Percentiles rank a stretch among this genome's conserved stretches.
Conservation (phyloP, 768 basidiomycete genomes). For the Candolleomyces eurysporus region DNA sequence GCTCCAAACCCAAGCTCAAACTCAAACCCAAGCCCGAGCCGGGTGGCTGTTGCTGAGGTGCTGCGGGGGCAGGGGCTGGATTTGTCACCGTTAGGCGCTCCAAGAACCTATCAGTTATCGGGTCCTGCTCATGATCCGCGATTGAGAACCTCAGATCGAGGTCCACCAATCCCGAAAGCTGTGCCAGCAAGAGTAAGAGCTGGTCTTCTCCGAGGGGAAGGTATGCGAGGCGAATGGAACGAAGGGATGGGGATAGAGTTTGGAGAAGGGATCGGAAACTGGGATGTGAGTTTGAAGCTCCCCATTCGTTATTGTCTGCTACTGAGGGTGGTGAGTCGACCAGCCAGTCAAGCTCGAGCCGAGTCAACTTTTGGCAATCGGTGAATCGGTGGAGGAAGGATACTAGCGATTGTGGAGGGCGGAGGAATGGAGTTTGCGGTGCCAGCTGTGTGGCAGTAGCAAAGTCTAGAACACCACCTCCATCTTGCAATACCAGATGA, state of each 20-base stretch:
- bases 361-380: constrained; percentile 24
- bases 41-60: background rate
- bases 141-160: constrained; percentile 36
- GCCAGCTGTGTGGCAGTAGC: background rate
- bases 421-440: background rate
- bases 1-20: too few species aligned
- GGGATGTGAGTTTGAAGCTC: constrained; percentile 14
- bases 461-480: background rate
- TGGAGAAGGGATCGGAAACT: constrained; percentile 29
- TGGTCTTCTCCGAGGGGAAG: constrained; percentile 35
- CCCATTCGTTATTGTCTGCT: constrained; percentile 13
- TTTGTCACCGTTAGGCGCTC: constrained; percentile 14
- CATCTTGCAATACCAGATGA: constrained; percentile 31
- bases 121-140: constrained; percentile 29
- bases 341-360: constrained; percentile 36
- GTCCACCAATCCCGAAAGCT: constrained; percentile 24
- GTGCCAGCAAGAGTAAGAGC: constrained; percentile 28
- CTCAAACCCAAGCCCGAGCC: too few species aligned
- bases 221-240: constrained; percentile 32
- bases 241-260: constrained; percentile 24
- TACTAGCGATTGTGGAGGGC: constrained; percentile 16
- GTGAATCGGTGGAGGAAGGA: constrained; percentile 30
- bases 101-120: constrained; percentile 35
- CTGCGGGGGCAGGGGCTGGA: background rate
- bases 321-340: constrained; percentile 12